Evolutionary conservation across 768 basidiomycete species (phyloP), one percentile per base, ranked within the genome.

Genomic region (Pleurotus tuber-regium): DNA sequence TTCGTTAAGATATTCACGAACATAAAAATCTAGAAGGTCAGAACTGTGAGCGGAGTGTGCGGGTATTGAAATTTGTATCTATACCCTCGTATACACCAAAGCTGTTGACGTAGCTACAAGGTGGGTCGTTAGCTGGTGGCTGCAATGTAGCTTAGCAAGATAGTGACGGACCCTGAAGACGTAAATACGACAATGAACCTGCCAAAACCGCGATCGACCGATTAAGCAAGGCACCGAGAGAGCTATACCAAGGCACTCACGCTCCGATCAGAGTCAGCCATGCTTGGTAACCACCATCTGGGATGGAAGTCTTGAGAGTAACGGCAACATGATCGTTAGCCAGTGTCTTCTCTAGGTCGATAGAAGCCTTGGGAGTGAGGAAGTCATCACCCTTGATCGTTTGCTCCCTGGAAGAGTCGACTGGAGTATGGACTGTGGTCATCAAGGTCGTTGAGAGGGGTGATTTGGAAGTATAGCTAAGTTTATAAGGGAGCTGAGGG

Each of bases 261-360:
- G 54, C 61, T 23, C 64, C 64, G 31, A 62, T 35, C 28, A 65
- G 40, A 4, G 62, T 63, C 6, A 21, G 42, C 62, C 64, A 65
- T 9, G 61, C 64, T 25, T 54, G 51, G 50, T 42, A 46, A 24
- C 63, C 63, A 33, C 63, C 63, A 43, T 64, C 63, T 2, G 61
- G 61, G 51, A 53, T 58, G 10, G 50, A 51, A 14, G 11, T 31
- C 14, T 31, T n/a, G n/a, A n/a, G 30, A 31, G 30, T 14, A 31
- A 31, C 30, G 30, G 7, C 30, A 8, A 8, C 14, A 7, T 14
- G 8, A 31, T 8, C 30, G 7, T 31, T n/a, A n/a, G n/a, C 30
- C 30, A 8, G 8, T 8, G 30, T 7, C 30, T 14, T 31, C 30
- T 38, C 36, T 18, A 18, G 19, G 36, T 7, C 36, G 12, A 18